Conservation (phyloP, 2,329 filamentous ascomycete species). For the Pyrenophora teres region DNA sequence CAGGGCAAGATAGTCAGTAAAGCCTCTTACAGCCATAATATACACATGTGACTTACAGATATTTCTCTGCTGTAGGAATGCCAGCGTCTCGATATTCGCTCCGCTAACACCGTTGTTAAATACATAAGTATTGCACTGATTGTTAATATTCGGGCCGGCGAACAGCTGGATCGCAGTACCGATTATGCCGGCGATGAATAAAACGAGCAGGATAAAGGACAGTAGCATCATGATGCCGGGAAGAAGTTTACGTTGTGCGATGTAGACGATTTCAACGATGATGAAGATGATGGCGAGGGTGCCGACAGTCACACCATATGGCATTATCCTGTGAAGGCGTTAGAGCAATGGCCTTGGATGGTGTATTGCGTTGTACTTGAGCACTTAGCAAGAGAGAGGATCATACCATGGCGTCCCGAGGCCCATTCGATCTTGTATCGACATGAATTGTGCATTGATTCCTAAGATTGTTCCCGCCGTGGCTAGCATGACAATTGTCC, state of each 20-base stretch:
- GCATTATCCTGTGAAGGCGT: conserved; percentile 60
- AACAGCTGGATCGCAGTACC: conserved; percentile 67
- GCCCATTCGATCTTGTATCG: conserved; percentile 60
- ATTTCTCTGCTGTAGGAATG: conserved; percentile 65
- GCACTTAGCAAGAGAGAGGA: neutral
- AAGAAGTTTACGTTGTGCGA: conserved; percentile 60
- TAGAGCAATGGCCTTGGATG: neutral
- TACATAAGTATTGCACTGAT: conserved; percentile 64
- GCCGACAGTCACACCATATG: conserved; percentile 64
- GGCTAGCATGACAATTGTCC: conserved; percentile 66
- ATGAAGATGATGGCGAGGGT: conserved; percentile 63
- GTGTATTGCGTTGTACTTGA: conserved; percentile 3
- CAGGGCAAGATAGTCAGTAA: conserved; percentile 19
- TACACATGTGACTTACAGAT: conserved; percentile 56
- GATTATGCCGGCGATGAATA: conserved; percentile 66
- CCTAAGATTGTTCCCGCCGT: conserved; percentile 63
- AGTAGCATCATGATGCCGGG: conserved; percentile 64
- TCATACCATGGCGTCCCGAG: conserved; percentile 65
- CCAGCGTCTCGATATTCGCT: conserved; percentile 60
- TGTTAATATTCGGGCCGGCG: conserved; percentile 61
- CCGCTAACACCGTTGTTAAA: conserved; percentile 53
- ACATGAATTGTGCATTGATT: conserved; percentile 64
- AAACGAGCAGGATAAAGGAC: conserved; percentile 64
- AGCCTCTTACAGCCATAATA: neutral
- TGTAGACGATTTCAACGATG: conserved; percentile 61